A percentile compares a stretch with the other conserved stretches of the same genome.
These are phyloP conservation scores for Trametes versicolor DNA, from an alignment of 1,284 basidiomycete species.

Conservation along the genomic window DNA sequence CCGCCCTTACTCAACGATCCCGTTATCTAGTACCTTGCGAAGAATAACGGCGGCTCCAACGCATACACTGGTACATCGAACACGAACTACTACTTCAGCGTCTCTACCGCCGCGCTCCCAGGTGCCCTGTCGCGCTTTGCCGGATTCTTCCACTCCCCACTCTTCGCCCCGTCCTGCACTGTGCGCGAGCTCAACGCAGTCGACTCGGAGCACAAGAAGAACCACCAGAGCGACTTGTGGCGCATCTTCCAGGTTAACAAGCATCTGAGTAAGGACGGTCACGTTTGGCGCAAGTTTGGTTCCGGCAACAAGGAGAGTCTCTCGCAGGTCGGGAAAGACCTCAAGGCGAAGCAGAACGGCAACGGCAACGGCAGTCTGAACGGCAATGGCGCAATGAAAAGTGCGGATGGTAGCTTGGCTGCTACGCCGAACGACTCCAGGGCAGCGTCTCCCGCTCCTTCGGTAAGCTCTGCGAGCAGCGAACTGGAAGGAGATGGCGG, in stretches of 20 bases:
- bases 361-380: constrained; percentile 22
- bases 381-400: constrained; percentile 33
- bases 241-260: constrained; percentile 98
- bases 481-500: constrained; percentile 80
- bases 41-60: constrained; percentile 93
- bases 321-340: constrained; percentile 70
- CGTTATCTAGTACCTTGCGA: constrained; percentile 76
- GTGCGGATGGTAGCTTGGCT: constrained; percentile 46
- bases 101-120: constrained; percentile 85
- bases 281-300: constrained; percentile 95
- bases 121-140: constrained; percentile 93
- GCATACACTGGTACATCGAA: constrained; percentile 95
- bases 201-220: constrained; percentile 99
- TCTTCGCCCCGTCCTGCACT: constrained; percentile 93
- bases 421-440: constrained; percentile 64
- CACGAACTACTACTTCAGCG: constrained; percentile 95
- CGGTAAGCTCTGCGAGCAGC: constrained; percentile 58
- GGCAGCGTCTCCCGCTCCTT: constrained; percentile 70
- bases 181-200: constrained; percentile 97
- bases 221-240: constrained; percentile 95
- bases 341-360: constrained; percentile 53
- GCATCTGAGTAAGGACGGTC: constrained; percentile 81
- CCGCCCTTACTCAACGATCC: not conserved
- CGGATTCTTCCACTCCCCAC: constrained; percentile 93
- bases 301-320: constrained; percentile 92